A percentile compares a stretch with the other conserved stretches of the same genome.
Conservation (phyloP, 805 yeast genomes). For the Torulaspora delbrueckii region DNA sequence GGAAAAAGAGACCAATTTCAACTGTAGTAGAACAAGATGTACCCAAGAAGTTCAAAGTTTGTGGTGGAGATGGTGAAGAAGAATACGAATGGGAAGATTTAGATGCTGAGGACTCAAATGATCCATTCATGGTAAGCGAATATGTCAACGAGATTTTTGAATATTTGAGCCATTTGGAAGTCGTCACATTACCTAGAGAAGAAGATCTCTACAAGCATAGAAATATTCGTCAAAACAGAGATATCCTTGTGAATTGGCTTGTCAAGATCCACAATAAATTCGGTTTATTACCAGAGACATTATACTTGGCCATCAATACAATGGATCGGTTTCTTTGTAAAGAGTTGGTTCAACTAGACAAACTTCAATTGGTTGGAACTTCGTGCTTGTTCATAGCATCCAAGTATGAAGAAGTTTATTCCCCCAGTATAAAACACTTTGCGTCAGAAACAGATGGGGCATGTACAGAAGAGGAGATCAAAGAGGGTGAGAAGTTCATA, state of each 20-base stretch:
- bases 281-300: constrained; percentile 79
- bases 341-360: constrained; percentile 72
- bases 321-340: constrained; percentile 83
- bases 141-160: constrained; percentile 84
- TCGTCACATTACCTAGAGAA: constrained; percentile 58
- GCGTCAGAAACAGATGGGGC: constrained; percentile 85
- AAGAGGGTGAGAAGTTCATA: constrained; percentile 80
- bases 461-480: constrained; percentile 73
- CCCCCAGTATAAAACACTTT: constrained; percentile 81
- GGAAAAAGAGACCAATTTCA: constrained; percentile 35
- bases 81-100: constrained; percentile 62
- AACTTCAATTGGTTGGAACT: constrained; percentile 80
- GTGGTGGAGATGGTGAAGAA: constrained; percentile 31
- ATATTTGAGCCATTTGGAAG: constrained; percentile 68
- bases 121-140: constrained; percentile 89
- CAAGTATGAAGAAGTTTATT: constrained; percentile 87
- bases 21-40: constrained; percentile 33
- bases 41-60: constrained; percentile 34
- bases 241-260: constrained; percentile 90
- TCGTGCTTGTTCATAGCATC: constrained; percentile 86
- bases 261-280: constrained; percentile 84
- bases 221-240: constrained; percentile 47
- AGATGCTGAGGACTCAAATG: constrained; percentile 74
- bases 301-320: constrained; percentile 75
- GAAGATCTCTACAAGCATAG: constrained; percentile 40